Conservation (phyloP, 305 asterid genomes). For the Fraxinus ornus region DNA sequence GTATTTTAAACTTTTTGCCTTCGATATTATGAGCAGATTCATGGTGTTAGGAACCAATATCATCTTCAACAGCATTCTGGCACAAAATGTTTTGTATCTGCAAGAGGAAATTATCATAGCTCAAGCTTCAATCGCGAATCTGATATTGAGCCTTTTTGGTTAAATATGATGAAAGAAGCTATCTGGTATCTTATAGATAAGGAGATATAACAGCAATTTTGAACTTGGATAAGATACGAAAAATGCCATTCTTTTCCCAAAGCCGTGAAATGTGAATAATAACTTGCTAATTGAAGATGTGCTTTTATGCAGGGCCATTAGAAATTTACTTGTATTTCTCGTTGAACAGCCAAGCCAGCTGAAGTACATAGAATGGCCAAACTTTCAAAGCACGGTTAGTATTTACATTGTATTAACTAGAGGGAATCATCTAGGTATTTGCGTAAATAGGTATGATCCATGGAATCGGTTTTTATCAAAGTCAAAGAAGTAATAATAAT, state of each 20-base stretch:
- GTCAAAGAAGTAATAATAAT: background rate
- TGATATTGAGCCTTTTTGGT: constrained; percentile 49
- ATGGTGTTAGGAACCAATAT: constrained; percentile 24
- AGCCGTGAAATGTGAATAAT: constrained; percentile 9
- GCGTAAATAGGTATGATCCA: background rate
- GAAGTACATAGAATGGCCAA: constrained; percentile 51
- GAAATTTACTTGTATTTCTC: constrained; percentile 29
- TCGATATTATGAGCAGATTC: constrained; percentile 30
- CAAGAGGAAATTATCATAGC: constrained; percentile 46
- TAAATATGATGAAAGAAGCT: constrained; percentile 35
- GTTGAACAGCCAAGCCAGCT: constrained; percentile 50
- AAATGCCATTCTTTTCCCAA: background rate
- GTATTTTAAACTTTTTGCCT: constrained; percentile 7
- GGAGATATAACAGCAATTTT: background rate
- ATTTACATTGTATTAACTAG: background rate
- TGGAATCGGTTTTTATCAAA: background rate
- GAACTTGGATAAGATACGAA: constrained; percentile 5
- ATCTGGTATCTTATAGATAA: constrained; percentile 43
- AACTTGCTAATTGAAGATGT: constrained; percentile 17
- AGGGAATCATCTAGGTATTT: background rate
- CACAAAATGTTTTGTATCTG: constrained; percentile 31
- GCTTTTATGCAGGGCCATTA: constrained; percentile 43
- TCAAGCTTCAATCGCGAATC: constrained; percentile 38
- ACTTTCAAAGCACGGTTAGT: constrained; percentile 84
- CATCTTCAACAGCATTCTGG: constrained; percentile 21